phyloP scores from a whole-genome alignment of 495 filamentous ascomycete species.

The Pyrenula massariospora region DNA sequence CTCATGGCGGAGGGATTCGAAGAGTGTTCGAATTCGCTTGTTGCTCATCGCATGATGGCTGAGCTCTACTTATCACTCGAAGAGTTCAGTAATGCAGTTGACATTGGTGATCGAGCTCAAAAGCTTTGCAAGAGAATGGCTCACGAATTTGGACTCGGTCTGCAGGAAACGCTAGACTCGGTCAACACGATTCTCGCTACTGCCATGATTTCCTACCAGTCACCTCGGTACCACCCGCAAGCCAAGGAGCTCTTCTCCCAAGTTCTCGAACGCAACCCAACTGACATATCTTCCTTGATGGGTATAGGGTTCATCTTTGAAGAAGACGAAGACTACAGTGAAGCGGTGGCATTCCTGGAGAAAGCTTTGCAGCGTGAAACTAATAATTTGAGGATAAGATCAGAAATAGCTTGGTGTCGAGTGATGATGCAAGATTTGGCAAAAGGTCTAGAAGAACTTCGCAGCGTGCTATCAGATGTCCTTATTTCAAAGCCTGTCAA shows the following conservation, averaged over 20 bases:
- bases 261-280: slow-evolving; percentile 59
- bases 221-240: slow-evolving; percentile 80
- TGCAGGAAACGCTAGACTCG: slow-evolving; percentile 58
- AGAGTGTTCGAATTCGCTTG: slow-evolving; percentile 53
- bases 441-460: slow-evolving; percentile 51
- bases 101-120: slow-evolving; percentile 62
- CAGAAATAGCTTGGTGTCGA: slow-evolving; percentile 82
- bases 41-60: slow-evolving; percentile 74
- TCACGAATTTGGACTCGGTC: slow-evolving; percentile 48
- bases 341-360: slow-evolving; percentile 66
- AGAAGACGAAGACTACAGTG: slow-evolving; percentile 75
- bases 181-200: slow-evolving; percentile 69
- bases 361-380: slow-evolving; percentile 61
- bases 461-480: slow-evolving; percentile 52
- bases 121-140: slow-evolving; percentile 46
- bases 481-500: slow-evolving; percentile 39
- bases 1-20: slow-evolving; percentile 78
- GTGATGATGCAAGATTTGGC: slow-evolving; percentile 67
- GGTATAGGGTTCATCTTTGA: slow-evolving; percentile 85
- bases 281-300: slow-evolving; percentile 68
- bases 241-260: slow-evolving; percentile 71
- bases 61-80: slow-evolving; percentile 78
- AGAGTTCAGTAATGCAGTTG: slow-evolving; percentile 76
- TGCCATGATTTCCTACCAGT: slow-evolving; percentile 73
- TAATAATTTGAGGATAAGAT: slow-evolving; percentile 59